Evolutionary conservation across 768 basidiomycete genomes (phyloP), one percentile per base, ranked within the genome.

Genomic region (Agaricus sinodeliciosus): DNA sequence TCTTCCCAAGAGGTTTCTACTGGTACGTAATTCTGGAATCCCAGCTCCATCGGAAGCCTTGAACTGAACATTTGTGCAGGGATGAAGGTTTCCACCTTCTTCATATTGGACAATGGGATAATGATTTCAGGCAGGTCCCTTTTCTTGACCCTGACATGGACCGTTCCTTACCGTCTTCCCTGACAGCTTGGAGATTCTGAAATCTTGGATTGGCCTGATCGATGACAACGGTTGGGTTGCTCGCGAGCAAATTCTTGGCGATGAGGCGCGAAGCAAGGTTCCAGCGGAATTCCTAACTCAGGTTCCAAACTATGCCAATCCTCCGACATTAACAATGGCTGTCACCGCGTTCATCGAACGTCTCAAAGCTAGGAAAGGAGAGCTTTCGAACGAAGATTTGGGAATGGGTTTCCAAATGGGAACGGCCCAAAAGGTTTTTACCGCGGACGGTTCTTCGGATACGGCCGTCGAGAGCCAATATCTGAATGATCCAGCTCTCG

Each of bases 1-100:
- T 98, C 74, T 98, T 98, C 75, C 94, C 94, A 0, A 77, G 94
- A 65, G 94, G 94, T 15, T 98, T 98, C 69, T 98, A 98, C 67
- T 98, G 94, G 90, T 89, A 66, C 48, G 65, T 44, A 9, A 11
- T 15, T 11, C 34, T 51, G 19, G 16, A 43, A 48, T 55, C 31
- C 8, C 3, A 31, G 11, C 31, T 31, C 31, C 31, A 31, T 3
- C 1, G 6, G 31, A 31, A 31, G 31, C 31, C 31, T 22, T 31
- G 66, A 12, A 65, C 45, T 41, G 43, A 16, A 49, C 36, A 44
- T 9, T n/a, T 18, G 16, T 9, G 19, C 60, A 92, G 90, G 94
- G 94, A 98, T 66, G 94, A 98, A 69, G 94, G 94, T 1, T 98
- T 98, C 75, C 94, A 98, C 68, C 69, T 97, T 27, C 69, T 93